Evolutionary conservation across 192 early-diverging fungal genomes (phyloP).

Genomic region (Nowakowskiella sp.): DNA sequence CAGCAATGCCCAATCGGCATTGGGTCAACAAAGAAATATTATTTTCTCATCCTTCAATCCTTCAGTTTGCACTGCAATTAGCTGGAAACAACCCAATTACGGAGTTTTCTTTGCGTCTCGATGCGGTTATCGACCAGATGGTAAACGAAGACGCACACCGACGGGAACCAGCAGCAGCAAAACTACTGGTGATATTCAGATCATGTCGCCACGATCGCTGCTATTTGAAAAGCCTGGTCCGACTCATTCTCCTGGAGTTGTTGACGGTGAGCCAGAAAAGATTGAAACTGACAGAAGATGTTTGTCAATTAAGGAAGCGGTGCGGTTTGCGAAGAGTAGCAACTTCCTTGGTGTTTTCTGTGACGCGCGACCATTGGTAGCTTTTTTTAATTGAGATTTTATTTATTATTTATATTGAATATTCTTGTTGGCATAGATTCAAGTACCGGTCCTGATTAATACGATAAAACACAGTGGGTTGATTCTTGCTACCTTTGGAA

Average conservation of each 20-base stretch:
- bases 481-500: constrained; percentile 83
- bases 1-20: too few species aligned
- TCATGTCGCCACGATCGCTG: background rate
- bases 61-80: constrained; percentile 81
- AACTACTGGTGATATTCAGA: background rate
- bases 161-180: too few species aligned
- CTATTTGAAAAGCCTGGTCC: too few species aligned
- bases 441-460: constrained; percentile 82
- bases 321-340: constrained; percentile 85
- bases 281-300: constrained; percentile 31
- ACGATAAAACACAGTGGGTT: constrained; percentile 90
- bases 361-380: constrained; percentile 79
- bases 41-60: constrained; percentile 93
- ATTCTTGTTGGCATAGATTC: constrained; percentile 49
- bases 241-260: too few species aligned
- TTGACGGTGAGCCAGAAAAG: constrained; percentile 25
- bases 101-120: constrained; percentile 88
- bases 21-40: constrained; percentile 41
- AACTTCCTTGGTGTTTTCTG: constrained; percentile 92
- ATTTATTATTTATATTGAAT: background rate
- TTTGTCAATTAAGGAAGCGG: constrained; percentile 83
- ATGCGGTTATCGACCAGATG: constrained; percentile 47
- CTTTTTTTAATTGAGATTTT: constrained; percentile 3
- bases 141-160: too few species aligned
- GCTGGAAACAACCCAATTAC: constrained; percentile 99